A percentile compares a stretch with the other conserved stretches of the same genome.
Conservation (phyloP, 2,329 filamentous ascomycete genomes). For the Aureobasidium melanogenum region DNA sequence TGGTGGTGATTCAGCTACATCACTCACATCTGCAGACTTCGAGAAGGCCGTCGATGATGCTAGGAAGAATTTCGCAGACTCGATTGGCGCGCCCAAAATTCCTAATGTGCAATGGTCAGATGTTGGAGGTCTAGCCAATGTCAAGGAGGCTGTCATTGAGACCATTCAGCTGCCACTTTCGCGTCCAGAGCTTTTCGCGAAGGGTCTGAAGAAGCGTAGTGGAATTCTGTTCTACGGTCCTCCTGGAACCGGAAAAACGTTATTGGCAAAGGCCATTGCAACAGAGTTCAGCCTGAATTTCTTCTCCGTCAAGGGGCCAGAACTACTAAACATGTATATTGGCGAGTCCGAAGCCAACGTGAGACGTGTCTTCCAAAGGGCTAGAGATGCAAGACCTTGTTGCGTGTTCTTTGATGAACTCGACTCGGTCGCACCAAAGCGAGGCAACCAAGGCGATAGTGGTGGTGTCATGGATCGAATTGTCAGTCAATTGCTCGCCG, state of each 20-base stretch:
- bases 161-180: conserved; percentile 92
- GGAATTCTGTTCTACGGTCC: conserved; percentile 89
- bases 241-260: conserved; percentile 82
- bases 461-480: conserved; percentile 98
- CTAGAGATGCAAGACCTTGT: conserved; percentile 75
- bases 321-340: conserved; percentile 93
- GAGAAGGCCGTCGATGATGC: conserved; percentile 91
- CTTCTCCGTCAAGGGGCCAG: conserved; percentile 86
- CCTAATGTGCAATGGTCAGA: conserved; percentile 96
- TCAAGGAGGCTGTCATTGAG: conserved; percentile 95
- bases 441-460: conserved; percentile 93
- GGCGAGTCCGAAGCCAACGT: conserved; percentile 91
- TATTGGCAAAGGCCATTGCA: conserved; percentile 87
- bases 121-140: conserved; percentile 83
- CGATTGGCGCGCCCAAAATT: conserved; percentile 95
- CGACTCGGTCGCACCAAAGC: conserved; percentile 88
- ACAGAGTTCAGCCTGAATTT: conserved; percentile 93
- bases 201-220: conserved; percentile 95
- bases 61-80: conserved; percentile 94
- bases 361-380: conserved; percentile 77
- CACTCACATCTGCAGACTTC: conserved; percentile 75
- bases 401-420: conserved; percentile 92
- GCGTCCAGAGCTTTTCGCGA: conserved; percentile 85
- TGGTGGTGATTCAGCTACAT: conserved; percentile 69
- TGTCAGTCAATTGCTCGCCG: conserved; percentile 86